Evolutionary conservation across 495 filamentous ascomycete species (phyloP), one percentile per base, ranked within the genome.

Genomic region (Xeromyces bisporus): DNA sequence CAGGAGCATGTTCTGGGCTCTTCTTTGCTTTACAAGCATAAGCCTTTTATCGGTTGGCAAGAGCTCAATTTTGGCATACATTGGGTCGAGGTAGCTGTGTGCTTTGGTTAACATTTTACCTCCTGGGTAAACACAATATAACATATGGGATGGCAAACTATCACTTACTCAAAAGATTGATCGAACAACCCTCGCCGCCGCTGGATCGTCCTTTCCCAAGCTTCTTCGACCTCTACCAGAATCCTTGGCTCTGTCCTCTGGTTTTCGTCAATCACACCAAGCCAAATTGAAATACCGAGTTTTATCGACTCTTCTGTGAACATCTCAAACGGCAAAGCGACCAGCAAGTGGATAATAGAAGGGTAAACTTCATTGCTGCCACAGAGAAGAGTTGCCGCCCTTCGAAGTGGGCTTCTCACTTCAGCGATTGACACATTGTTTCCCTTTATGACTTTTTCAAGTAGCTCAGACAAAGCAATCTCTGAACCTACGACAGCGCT

Each of bases 281-380:
- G 69, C 91, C 91, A 99, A 6, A 96, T 66, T 11, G 86, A 93
- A 18, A 96, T 76, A 11, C 91, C 91, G 6, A 93, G 72, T 43
- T 93, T 91, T 47, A 99, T 89, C 10, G 82, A 80, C 47, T 92
- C 82, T 52, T 91, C 93, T 3, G 78, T 86, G 49, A 99, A 96
- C 14, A 89, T 69, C 17, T 67, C 65, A 56, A 96, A 99, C 2
- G 91, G 91, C 38, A 96, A 81, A 28, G 68, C 67, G 32, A 99
- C 89, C 16, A 99, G 63, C 44, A 86, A 77, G 40, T 84, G 77
- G 10, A 81, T 67, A 38, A 94, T 72, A 3, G 77, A 67, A 36
- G 77, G 73, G 40, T 80, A 73, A 38, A 85, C 75, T 26, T 62
- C 63, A 33, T 71, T 69, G 37, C 66, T 73, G 25, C 74, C 70